Conservation (phyloP, 2,329 filamentous ascomycete species). For the Epichloe sylvatica region DNA sequence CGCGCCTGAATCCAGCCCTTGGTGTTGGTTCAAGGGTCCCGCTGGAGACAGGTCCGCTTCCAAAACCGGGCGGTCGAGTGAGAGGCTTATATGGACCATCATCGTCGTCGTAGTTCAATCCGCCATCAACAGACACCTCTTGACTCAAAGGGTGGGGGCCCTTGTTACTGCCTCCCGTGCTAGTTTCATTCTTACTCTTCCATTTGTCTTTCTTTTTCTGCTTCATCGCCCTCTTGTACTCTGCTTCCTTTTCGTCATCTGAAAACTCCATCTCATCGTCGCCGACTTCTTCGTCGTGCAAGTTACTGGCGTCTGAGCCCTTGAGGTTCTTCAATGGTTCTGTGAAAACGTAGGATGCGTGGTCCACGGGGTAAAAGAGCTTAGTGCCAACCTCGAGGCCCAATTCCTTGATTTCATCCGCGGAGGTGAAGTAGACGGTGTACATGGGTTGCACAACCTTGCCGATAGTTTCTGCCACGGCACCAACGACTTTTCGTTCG, state of each 20-base stretch:
- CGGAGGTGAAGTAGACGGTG: conserved; percentile 59
- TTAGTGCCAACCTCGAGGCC: conserved; percentile 55
- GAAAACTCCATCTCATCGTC: conserved; percentile 90
- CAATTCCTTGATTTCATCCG: conserved; percentile 51
- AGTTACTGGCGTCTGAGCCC: conserved; percentile 85
- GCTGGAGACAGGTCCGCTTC: conserved; percentile 30
- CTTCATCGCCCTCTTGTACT: conserved; percentile 58
- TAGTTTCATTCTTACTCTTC: conserved; percentile 29
- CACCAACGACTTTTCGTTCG: conserved; percentile 64
- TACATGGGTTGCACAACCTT: conserved; percentile 78
- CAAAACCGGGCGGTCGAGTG: conserved; percentile 51
- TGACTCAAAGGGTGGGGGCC: conserved; percentile 27
- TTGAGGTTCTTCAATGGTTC: conserved; percentile 65
- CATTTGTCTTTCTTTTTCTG: conserved; percentile 44
- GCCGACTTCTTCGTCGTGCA: conserved; percentile 81
- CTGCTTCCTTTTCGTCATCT: conserved; percentile 86
- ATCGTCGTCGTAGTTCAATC: conserved; percentile 53
- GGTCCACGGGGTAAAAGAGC: conserved; percentile 65
- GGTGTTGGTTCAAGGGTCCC: conserved; percentile 22
- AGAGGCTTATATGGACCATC: conserved; percentile 61
- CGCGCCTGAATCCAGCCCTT: conserved; percentile 20
- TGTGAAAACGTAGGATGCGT: conserved; percentile 78
- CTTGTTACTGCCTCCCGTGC: conserved; percentile 20
- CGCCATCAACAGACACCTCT: conserved; percentile 25
- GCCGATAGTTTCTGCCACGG: conserved; percentile 73